Evolutionary conservation across 1,284 basidiomycete genomes (phyloP).

Genomic region (Leccinum solheimii): DNA sequence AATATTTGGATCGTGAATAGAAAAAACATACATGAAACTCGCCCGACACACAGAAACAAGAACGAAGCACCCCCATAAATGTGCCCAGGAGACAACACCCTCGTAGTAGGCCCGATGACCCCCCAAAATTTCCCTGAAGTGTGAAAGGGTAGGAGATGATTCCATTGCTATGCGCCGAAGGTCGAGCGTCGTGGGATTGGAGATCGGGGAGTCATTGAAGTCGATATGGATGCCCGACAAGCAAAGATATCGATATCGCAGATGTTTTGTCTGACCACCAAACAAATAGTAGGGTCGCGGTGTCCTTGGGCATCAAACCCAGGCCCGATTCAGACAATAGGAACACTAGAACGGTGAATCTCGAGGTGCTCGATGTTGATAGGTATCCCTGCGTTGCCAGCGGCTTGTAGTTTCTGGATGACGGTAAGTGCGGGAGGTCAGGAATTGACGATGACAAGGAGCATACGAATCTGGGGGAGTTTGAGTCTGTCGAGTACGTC

Average conservation of each 20-base stretch:
- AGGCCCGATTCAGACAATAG: slow-evolving; percentile 44
- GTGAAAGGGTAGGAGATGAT: slow-evolving; percentile 44
- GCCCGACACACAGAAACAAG: too few species aligned
- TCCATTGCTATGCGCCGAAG: slow-evolving; percentile 56
- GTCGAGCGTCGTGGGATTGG: slow-evolving; percentile 58
- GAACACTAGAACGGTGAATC: slow-evolving; percentile 51
- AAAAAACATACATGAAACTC: too few species aligned
- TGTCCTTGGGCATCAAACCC: slow-evolving; percentile 36
- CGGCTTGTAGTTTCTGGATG: slow-evolving; percentile 46
- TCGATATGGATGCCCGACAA: slow-evolving; percentile 51
- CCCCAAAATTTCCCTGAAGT: slow-evolving; percentile 47
- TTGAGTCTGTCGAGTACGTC: slow-evolving; percentile 49
- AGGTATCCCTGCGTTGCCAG: slow-evolving; percentile 36
- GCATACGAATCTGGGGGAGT: slow-evolving; percentile 51
- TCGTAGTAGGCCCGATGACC: too few species aligned
- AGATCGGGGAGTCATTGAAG: slow-evolving; percentile 47
- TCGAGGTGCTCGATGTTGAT: slow-evolving; percentile 55
- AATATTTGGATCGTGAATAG: too few species aligned
- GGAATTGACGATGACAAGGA: slow-evolving; percentile 53
- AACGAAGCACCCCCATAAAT: too few species aligned
- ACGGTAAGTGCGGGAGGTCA: slow-evolving; percentile 52
- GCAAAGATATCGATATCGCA: slow-evolving; percentile 45
- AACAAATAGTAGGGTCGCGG: slow-evolving; percentile 43
- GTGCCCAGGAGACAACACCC: too few species aligned
- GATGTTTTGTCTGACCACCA: slow-evolving; percentile 44